Conservation (phyloP, 176 grass and related monocot species). For the Eragrostis curvula region DNA sequence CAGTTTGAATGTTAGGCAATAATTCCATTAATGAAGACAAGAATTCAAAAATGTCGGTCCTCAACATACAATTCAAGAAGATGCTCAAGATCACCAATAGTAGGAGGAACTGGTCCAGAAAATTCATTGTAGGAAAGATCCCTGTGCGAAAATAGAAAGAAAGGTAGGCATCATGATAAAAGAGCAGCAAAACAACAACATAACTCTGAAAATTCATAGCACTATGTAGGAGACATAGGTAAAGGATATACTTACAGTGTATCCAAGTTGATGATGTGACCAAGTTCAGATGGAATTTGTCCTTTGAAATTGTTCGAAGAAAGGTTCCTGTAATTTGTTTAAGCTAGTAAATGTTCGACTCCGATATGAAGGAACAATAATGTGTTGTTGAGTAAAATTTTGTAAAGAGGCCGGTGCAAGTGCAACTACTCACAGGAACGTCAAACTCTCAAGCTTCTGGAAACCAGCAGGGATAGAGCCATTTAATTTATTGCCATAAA, state of each 20-base stretch:
- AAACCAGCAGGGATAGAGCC: constrained; percentile 89
- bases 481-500: constrained; percentile 86
- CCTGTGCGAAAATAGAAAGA: constrained; percentile 57
- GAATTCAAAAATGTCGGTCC: constrained; percentile 16
- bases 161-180: constrained; percentile 12
- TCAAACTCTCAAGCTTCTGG: constrained; percentile 83
- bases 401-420: constrained; percentile 12
- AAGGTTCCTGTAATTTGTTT: constrained; percentile 67
- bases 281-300: constrained; percentile 81
- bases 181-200: background rate
- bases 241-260: constrained; percentile 76
- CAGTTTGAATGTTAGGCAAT: constrained; percentile 25
- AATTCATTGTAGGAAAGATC: constrained; percentile 94
- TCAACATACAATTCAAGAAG: constrained; percentile 87
- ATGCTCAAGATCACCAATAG: constrained; percentile 96
- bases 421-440: constrained; percentile 77
- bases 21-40: constrained; percentile 14
- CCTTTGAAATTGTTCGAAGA: constrained; percentile 97
- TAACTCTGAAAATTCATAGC: background rate
- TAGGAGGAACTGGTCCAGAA: constrained; percentile 77
- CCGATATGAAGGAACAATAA: background rate
- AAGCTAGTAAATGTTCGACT: background rate
- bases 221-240: constrained; percentile 18
- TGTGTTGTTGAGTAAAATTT: background rate
- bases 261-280: constrained; percentile 91